Percentiles rank a stretch among this genome's conserved stretches.
phyloP scores from a whole-genome alignment of 2,329 filamentous ascomycete species.

The Penicillium sp. region DNA sequence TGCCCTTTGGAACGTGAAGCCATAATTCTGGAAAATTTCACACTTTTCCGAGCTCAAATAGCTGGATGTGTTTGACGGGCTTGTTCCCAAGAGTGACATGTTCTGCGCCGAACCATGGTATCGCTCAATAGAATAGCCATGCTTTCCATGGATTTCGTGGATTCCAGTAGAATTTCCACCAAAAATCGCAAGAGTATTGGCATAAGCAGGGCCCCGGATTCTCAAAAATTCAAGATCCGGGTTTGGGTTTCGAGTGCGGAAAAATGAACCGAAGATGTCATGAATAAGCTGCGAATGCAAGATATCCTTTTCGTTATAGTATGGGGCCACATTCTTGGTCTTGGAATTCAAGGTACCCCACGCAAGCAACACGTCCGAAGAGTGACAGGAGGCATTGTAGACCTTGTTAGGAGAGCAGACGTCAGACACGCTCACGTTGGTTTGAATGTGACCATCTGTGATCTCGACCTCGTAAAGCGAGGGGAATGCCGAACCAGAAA shows the following conservation, averaged over 20 bases:
- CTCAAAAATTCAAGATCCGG: slow-evolving; percentile 19
- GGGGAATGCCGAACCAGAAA: slow-evolving; percentile 11
- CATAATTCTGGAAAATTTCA: slow-evolving; percentile 25
- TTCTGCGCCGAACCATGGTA: slow-evolving; percentile 10
- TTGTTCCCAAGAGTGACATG: slow-evolving; percentile 19
- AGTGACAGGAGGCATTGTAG: slow-evolving; percentile 32
- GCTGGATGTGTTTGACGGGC: slow-evolving; percentile 13
- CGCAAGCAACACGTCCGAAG: slow-evolving; percentile 27
- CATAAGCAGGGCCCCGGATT: slow-evolving; percentile 25
- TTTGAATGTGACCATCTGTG: slow-evolving; percentile 26
- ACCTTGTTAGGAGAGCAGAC: slow-evolving; percentile 27
- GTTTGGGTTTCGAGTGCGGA: slow-evolving; percentile 23
- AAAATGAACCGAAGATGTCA: slow-evolving; percentile 28
- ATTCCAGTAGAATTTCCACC: background rate
- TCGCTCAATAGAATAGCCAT: slow-evolving; percentile 13
- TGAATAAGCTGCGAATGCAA: slow-evolving; percentile 27
- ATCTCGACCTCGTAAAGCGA: slow-evolving; percentile 25
- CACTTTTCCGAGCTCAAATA: slow-evolving; percentile 19
- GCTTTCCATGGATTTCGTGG: background rate
- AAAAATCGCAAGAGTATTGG: slow-evolving; percentile 16
- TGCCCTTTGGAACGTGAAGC: slow-evolving; percentile 28
- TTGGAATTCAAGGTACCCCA: slow-evolving; percentile 32
- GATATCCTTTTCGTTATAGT: slow-evolving; percentile 22
- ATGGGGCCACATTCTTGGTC: slow-evolving; percentile 23
- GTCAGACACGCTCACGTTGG: slow-evolving; percentile 12